Conservation (phyloP, 768 basidiomycete genomes). For the Holtermanniella nyarrowii region DNA sequence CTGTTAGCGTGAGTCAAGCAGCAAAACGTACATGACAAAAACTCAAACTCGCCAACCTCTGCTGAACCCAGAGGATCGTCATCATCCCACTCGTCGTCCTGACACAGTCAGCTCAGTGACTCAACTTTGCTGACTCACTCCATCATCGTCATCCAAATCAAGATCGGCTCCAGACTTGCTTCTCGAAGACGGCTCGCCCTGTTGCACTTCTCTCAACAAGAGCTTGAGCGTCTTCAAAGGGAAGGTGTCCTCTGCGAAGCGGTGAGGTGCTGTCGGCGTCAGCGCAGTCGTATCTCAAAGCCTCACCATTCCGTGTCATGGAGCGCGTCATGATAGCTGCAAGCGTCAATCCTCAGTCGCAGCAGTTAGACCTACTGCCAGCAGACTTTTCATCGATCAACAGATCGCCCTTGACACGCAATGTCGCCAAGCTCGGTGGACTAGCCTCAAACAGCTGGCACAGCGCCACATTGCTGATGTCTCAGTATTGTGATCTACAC, state of each 20-base stretch:
- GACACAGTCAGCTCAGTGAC: conserved; percentile 2
- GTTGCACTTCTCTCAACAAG: conserved; percentile 70
- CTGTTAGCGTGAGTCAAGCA: neutral
- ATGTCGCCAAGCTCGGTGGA: conserved; percentile 55
- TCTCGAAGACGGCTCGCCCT: conserved; percentile 47
- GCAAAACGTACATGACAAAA: conserved; percentile 51
- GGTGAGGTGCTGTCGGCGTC: conserved; percentile 57
- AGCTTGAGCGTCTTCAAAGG: conserved; percentile 86
- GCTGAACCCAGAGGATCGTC: conserved; percentile 56
- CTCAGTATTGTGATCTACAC: neutral
- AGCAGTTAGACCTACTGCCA: conserved; percentile 53
- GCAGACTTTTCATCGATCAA: conserved; percentile 70
- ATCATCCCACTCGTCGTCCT: conserved; percentile 86
- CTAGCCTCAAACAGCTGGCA: conserved; percentile 59
- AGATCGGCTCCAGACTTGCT: conserved; percentile 42
- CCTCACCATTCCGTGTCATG: conserved; percentile 70
- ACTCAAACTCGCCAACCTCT: conserved; percentile 65
- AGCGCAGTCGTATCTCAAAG: neutral
- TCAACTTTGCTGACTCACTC: conserved; percentile 14
- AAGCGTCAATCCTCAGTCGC: conserved; percentile 7
- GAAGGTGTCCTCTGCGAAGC: conserved; percentile 78
- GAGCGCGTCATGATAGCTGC: conserved; percentile 96
- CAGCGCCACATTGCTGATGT: conserved; percentile 60
- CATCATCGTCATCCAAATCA: conserved; percentile 43
- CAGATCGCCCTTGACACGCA: conserved; percentile 83